Percentiles rank a stretch among this genome's conserved stretches.
These are phyloP conservation scores for Babesia gibsoni DNA, from an alignment of 169 alveolate species.

Conservation along the genomic window DNA sequence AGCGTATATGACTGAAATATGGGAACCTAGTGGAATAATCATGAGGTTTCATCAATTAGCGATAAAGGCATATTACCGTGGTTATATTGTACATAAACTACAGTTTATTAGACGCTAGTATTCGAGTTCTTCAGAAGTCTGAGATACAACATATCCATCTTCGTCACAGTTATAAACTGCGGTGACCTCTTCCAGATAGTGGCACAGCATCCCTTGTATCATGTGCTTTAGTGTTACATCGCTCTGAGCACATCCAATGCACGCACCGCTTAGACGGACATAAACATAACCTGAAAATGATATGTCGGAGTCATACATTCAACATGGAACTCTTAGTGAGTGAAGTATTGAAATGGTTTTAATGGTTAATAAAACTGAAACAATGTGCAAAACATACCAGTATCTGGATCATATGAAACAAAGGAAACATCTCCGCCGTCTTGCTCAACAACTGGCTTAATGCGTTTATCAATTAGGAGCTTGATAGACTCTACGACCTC, in stretches of 20 bases:
- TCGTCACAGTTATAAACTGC: slow-evolving; percentile 58
- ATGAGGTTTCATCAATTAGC: no score
- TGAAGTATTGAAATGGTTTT: no score
- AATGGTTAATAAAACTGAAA: no score
- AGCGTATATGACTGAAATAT: no score
- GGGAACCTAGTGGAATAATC: no score
- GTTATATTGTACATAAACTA: not conserved
- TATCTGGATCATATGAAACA: slow-evolving; percentile 67
- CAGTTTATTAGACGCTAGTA: not conserved
- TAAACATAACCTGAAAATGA: slow-evolving; percentile 66
- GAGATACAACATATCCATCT: slow-evolving; percentile 38
- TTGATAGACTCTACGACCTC: slow-evolving; percentile 73
- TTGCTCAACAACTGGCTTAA: slow-evolving; percentile 72
- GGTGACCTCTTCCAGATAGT: slow-evolving; percentile 73
- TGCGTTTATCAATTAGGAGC: slow-evolving; percentile 71
- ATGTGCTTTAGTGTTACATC: slow-evolving; percentile 75
- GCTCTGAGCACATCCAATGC: slow-evolving; percentile 76
- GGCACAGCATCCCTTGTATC: slow-evolving; percentile 76
- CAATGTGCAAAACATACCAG: slow-evolving; percentile 59
- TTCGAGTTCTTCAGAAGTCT: slow-evolving; percentile 7
- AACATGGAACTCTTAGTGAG: not conserved
- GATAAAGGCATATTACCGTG: no score
- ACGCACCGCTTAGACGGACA: slow-evolving; percentile 75
- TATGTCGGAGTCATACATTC: not conserved
- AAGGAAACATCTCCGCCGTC: slow-evolving; percentile 77